Conservation (phyloP, 2,329 filamentous ascomycete genomes). For the Talaromyces sp. region DNA sequence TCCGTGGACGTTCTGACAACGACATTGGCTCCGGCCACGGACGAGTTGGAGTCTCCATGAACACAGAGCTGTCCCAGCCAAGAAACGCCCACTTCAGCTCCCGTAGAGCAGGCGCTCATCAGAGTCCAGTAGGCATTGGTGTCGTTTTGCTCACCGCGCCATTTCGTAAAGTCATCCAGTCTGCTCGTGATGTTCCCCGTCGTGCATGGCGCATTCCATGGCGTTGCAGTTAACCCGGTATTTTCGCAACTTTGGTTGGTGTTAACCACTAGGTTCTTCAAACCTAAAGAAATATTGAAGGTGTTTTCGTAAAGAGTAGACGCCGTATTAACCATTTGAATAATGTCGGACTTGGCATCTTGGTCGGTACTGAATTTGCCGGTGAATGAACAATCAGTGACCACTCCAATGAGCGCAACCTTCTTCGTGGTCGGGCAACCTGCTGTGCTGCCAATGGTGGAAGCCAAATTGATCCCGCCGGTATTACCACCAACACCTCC, state of each 20-base stretch:
- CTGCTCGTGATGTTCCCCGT: conserved; percentile 61
- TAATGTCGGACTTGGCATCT: conserved; percentile 67
- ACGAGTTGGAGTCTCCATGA: conserved; percentile 44
- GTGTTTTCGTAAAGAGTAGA: conserved; percentile 82
- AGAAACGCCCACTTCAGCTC: conserved; percentile 78
- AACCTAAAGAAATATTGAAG: conserved; percentile 90
- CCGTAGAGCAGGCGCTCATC: conserved; percentile 74
- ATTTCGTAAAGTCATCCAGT: conserved; percentile 79
- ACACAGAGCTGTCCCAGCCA: conserved; percentile 88
- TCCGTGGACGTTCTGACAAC: conserved; percentile 77
- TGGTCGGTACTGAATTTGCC: conserved; percentile 60
- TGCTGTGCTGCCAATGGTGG: conserved; percentile 71
- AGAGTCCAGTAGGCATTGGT: conserved; percentile 90
- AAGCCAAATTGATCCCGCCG: conserved; percentile 70
- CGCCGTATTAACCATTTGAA: conserved; percentile 76
- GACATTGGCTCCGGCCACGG: conserved; percentile 78
- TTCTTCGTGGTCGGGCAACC: conserved; percentile 88
- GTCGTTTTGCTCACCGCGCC: conserved; percentile 74
- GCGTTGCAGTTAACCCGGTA: conserved; percentile 58
- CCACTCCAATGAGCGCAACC: conserved; percentile 85
- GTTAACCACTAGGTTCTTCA: conserved; percentile 77
- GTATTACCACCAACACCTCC: conserved; percentile 66
- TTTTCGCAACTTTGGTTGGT: conserved; percentile 64
- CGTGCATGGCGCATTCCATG: conserved; percentile 76
- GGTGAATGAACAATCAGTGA: conserved; percentile 88